A percentile compares a stretch with the other conserved stretches of the same genome.
phyloP scores from a whole-genome alignment of 495 filamentous ascomycete species.

The Neurospora sp. region DNA sequence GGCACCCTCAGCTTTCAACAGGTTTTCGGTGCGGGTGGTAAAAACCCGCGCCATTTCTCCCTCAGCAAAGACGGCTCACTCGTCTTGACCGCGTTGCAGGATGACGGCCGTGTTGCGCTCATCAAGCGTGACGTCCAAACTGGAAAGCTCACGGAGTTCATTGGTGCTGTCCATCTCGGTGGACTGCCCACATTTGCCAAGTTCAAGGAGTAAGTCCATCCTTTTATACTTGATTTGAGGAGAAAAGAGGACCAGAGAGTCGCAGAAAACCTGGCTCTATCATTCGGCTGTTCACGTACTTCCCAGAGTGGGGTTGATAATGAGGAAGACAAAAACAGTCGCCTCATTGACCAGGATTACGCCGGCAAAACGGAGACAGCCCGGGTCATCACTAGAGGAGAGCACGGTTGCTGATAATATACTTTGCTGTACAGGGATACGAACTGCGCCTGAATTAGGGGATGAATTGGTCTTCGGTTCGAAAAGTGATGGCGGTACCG shows the following conservation, averaged over 20 bases:
- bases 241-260: background rate
- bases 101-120: slow-evolving; percentile 47
- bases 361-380: background rate
- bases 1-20: slow-evolving; percentile 43
- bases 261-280: background rate
- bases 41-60: slow-evolving; percentile 53
- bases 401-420: background rate
- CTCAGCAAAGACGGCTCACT: slow-evolving; percentile 52
- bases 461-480: background rate
- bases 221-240: background rate
- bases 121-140: slow-evolving; percentile 45
- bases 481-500: background rate
- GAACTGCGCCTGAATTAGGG: background rate
- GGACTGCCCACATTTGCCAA: slow-evolving; percentile 50
- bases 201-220: slow-evolving; percentile 40
- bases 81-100: slow-evolving; percentile 54
- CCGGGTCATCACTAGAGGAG: background rate
- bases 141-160: slow-evolving; percentile 43
- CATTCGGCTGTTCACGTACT: background rate
- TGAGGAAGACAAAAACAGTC: background rate
- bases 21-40: slow-evolving; percentile 46
- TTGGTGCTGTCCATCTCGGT: slow-evolving; percentile 36
- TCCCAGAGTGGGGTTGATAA: background rate
- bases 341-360: background rate
- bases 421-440: background rate